Percentiles rank a stretch among this genome's conserved stretches.
phyloP scores from a whole-genome alignment of 1,284 basidiomycete species.

The Microbotryum intermedium region DNA sequence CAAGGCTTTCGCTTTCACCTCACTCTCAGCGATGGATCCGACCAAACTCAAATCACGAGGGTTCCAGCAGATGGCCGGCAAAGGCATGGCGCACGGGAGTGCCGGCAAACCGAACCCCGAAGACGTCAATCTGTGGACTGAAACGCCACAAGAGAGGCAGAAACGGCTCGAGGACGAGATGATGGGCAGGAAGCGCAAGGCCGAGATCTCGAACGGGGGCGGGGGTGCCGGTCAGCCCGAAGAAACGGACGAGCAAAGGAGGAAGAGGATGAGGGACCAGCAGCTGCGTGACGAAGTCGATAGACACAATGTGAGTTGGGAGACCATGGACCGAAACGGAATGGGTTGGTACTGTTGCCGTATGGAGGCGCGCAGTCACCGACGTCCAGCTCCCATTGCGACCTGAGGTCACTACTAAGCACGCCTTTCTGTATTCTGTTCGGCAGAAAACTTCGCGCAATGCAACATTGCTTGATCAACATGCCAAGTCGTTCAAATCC shows the following conservation, averaged over 20 bases:
- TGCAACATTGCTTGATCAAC: conserved; percentile 59
- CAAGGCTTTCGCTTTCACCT: background rate
- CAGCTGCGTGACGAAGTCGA: conserved; percentile 60
- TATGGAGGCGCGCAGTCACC: background rate
- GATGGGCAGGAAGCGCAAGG: conserved; percentile 66
- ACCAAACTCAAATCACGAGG: conserved; percentile 62
- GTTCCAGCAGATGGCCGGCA: conserved; percentile 51
- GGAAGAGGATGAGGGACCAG: conserved; percentile 54
- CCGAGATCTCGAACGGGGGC: conserved; percentile 48
- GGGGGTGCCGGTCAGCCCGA: conserved; percentile 42
- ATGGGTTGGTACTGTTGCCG: background rate
- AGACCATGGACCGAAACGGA: background rate
- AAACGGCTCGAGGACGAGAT: conserved; percentile 78
- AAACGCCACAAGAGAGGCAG: conserved; percentile 78
- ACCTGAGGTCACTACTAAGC: background rate
- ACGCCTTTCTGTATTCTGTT: background rate
- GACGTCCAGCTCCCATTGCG: too few relatives aligned
- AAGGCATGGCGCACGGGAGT: conserved; percentile 37
- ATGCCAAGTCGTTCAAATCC: conserved; percentile 44
- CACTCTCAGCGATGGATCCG: conserved; percentile 53
- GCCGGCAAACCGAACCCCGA: conserved; percentile 33
- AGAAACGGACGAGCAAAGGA: conserved; percentile 44
- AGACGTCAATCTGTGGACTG: conserved; percentile 74
- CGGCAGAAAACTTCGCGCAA: conserved; percentile 56
- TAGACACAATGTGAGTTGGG: conserved; percentile 60